Conservation (phyloP, 139 green algal genomes). For the Zygnema circumcarinatum region DNA sequence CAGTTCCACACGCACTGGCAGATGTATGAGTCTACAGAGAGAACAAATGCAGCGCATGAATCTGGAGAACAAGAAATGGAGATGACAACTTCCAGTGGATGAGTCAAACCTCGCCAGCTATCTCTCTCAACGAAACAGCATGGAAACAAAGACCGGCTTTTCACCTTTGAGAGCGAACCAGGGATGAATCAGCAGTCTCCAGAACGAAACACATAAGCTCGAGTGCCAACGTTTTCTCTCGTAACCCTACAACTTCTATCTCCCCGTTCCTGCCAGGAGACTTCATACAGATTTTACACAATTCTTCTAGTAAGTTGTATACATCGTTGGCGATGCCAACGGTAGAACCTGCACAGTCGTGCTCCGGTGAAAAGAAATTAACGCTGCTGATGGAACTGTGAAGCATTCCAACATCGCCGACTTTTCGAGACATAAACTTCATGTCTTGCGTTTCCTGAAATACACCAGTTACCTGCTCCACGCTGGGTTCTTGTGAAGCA, state of each 20-base stretch:
- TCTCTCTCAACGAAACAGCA: no score
- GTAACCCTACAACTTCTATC: conserved; percentile 75
- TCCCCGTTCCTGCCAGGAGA: conserved; percentile 68
- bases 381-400: conserved; percentile 7
- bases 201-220: conserved; percentile 79
- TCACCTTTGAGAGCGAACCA: conserved; percentile 21
- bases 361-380: not conserved
- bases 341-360: not conserved
- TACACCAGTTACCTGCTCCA: not conserved
- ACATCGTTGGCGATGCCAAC: conserved; percentile 75
- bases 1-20: not conserved
- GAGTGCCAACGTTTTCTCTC: conserved; percentile 69
- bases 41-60: not conserved
- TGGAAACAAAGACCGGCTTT: not conserved
- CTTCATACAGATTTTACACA: conserved; percentile 82
- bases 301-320: conserved; percentile 82
- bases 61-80: conserved; percentile 60
- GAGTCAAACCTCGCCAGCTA: no score
- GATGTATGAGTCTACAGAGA: conserved; percentile 1
- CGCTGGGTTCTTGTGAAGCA: not conserved
- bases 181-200: conserved; percentile 81
- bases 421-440: not conserved
- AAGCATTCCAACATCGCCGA: not conserved
- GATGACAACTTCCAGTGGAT: conserved; percentile 22
- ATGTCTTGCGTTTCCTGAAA: not conserved